Conservation (phyloP, 78 protist genomes). For the Speleostelium caveatum region DNA sequence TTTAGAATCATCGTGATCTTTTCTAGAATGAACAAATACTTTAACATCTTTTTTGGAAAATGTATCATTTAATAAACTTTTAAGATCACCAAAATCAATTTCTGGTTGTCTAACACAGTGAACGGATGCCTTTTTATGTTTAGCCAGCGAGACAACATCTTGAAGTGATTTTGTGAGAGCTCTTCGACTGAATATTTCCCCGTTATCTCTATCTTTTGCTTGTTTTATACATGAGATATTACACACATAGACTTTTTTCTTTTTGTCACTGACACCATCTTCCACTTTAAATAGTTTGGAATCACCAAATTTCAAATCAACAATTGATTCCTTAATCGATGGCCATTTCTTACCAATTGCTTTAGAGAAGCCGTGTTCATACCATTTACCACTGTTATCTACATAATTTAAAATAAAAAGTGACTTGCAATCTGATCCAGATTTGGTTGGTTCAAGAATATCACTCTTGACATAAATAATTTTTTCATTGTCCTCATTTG, state of each 20-base stretch:
- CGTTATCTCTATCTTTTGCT: slow-evolving; percentile 10
- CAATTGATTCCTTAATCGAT: slow-evolving; percentile 1
- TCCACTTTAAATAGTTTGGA: neutral
- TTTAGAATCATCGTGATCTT: neutral
- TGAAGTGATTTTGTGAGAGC: neutral
- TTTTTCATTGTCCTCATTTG: neutral
- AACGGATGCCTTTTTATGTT: slow-evolving; percentile 29
- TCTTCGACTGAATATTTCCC: neutral
- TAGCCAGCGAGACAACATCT: slow-evolving; percentile 2
- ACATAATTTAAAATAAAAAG: slow-evolving; percentile 40
- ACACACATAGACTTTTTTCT: slow-evolving; percentile 26
- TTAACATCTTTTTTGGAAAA: slow-evolving; percentile 25
- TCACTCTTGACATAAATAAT: slow-evolving; percentile 20
- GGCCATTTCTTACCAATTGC: slow-evolving; percentile 48
- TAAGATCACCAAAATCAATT: slow-evolving; percentile 24
- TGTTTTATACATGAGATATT: slow-evolving; percentile 28
- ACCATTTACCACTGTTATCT: slow-evolving; percentile 74
- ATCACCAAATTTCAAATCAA: slow-evolving; percentile 17
- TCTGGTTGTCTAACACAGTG: slow-evolving; percentile 38
- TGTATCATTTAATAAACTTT: slow-evolving; percentile 5
- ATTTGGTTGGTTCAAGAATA: slow-evolving; percentile 11
- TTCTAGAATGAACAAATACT: slow-evolving; percentile 38
- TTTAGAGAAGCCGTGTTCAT: slow-evolving; percentile 43
- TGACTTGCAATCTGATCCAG: neutral
- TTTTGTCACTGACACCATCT: neutral